Evolutionary conservation across 2,329 filamentous ascomycete species (phyloP).

Genomic region (Bertia moriformis): DNA sequence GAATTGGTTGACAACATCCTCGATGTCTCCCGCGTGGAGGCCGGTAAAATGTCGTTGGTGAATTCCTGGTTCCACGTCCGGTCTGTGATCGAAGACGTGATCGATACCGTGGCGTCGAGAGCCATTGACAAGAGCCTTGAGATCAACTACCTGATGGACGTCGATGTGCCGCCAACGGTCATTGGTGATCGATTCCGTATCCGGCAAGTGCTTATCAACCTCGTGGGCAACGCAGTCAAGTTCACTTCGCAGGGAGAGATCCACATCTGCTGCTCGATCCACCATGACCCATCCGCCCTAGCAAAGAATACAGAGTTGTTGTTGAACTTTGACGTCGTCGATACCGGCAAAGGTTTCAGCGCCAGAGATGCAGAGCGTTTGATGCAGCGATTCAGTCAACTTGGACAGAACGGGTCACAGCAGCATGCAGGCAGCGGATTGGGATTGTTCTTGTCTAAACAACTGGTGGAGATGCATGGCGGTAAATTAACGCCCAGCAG

Average conservation of each 20-base stretch:
- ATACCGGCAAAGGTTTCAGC: conserved; percentile 52
- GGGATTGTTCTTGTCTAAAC: conserved; percentile 51
- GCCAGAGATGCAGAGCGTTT: conserved; percentile 46
- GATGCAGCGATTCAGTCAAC: conserved; percentile 56
- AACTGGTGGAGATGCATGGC: conserved; percentile 53
- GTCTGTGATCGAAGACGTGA: conserved; percentile 51
- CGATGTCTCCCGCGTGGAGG: conserved; percentile 54
- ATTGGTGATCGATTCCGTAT: conserved; percentile 54
- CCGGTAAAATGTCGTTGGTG: conserved; percentile 51
- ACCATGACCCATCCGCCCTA: conserved; percentile 14
- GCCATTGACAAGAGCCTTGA: conserved; percentile 54
- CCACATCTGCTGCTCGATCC: conserved; percentile 41
- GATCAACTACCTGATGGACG: conserved; percentile 50
- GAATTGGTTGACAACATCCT: conserved; percentile 56
- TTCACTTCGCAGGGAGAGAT: conserved; percentile 52
- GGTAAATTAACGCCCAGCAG: conserved; percentile 48
- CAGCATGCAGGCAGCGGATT: conserved; percentile 53
- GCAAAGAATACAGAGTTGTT: conserved; percentile 31
- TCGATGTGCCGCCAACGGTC: conserved; percentile 45
- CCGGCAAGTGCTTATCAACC: conserved; percentile 50
- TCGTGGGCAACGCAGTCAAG: conserved; percentile 56
- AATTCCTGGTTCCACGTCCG: conserved; percentile 53
- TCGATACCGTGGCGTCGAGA: conserved; percentile 49
- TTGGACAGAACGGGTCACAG: conserved; percentile 46
- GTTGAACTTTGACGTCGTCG: conserved; percentile 48